Base-by-base conservation (phyloP, 139 green algal genomes). In the Microglena sp. region DNA sequence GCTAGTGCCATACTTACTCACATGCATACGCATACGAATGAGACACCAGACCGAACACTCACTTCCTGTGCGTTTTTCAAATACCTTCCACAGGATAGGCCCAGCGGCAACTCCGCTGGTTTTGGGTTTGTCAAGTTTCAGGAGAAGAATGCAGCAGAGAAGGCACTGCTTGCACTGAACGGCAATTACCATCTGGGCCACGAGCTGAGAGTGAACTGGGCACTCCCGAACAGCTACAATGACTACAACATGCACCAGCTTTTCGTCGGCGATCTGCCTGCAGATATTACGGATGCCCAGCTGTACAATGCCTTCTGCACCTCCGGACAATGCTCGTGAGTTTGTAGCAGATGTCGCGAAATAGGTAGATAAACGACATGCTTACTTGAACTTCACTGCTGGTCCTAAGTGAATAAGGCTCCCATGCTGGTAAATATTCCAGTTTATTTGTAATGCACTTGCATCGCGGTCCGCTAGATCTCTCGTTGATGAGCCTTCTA, bases 171-270 rank as follows among this genome's bases (percentile, higher is more conserved):
- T 62, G 53, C n/a, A n/a, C 54, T 46, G 24, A 56, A 73, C n/a
- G 59, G 62, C n/a, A 71, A 75, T n/a, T 55, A 78, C 4, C 63
- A 88, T n/a, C 86, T 79, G 45, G 80, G 76, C 2, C 72, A 86
- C 58, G 77, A 89, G 58, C 46, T 87, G 40, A 72, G 82, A 21
- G 68, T 92, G 15, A 92, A 92, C 69, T 92, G 85, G 85, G 85
- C 85, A 0, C 86, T 88, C 18, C 76, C 84, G 43, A 86, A 84
- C 65, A 77, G 84, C 70, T 71, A 87, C 62, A 66, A 68, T 21
- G 80, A 86, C 46, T 80, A 89, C 66, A 79, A 73, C 8, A 74
- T 50, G 24, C 71, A 73, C 68, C 84, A n/a, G n/a, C n/a, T 90
- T 4, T 92, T 90, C 67, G 84, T 90, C 28, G 86, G 86, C 0